phyloP scores from a whole-genome alignment of 2,329 filamentous ascomycete genomes.

The Talaromyces islandicus region DNA sequence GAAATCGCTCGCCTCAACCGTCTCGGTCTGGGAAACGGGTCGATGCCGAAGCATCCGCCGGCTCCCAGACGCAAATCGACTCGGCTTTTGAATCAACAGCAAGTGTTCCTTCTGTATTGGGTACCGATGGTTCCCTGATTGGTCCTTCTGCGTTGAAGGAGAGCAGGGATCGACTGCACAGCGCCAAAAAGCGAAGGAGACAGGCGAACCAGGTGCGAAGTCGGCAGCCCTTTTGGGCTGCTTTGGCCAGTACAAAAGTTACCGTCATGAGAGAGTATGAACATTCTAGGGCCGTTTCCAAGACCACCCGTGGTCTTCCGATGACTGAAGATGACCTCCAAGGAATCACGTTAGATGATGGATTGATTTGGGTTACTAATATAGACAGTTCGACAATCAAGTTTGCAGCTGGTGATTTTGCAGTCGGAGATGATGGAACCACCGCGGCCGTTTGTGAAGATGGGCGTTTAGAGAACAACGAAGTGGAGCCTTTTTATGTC shows the following conservation, averaged over 20 bases:
- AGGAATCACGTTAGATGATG: conserved; percentile 35
- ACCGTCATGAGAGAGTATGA: conserved; percentile 90
- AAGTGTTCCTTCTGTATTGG: conserved; percentile 34
- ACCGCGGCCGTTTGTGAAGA: conserved; percentile 21
- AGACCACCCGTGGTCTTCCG: conserved; percentile 31
- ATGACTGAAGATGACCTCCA: conserved; percentile 39
- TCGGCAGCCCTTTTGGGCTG: conserved; percentile 89
- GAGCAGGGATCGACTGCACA: conserved; percentile 53
- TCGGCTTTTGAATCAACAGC: conserved; percentile 38
- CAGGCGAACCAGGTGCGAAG: conserved; percentile 86
- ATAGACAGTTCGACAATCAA: conserved; percentile 42
- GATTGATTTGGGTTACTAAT: conserved; percentile 42
- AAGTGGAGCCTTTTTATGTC: conserved; percentile 57
- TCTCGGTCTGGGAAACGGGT: conserved; percentile 37
- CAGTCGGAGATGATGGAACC: conserved; percentile 26
- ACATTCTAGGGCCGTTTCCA: conserved; percentile 55
- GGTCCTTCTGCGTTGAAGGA: conserved; percentile 48
- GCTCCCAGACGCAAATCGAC: conserved; percentile 36
- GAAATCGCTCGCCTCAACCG: conserved; percentile 36
- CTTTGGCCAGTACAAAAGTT: conserved; percentile 91
- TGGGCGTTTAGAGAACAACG: conserved; percentile 20
- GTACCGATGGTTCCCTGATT: conserved; percentile 42
- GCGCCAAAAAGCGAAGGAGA: conserved; percentile 76
- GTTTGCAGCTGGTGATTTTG: conserved; percentile 41
- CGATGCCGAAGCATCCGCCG: conserved; percentile 41